A percentile compares a stretch with the other conserved stretches of the same genome.
Conservation (phyloP, 345 rosid species). For the Leavenworthia alabamica region DNA sequence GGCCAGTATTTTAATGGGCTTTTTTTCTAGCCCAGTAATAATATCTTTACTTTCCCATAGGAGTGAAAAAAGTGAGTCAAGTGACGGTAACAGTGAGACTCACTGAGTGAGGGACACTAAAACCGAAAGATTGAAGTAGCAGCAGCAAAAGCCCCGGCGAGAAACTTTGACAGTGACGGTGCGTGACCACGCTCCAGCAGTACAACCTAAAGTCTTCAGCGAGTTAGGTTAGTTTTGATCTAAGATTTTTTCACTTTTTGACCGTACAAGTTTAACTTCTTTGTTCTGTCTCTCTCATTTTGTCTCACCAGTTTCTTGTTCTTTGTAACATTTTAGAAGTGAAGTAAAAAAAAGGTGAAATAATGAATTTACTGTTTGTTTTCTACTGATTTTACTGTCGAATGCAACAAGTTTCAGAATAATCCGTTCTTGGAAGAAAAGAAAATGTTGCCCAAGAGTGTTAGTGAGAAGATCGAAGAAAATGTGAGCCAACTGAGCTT, state of each 20-base stretch:
- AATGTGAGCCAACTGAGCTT: slow-evolving; percentile 9
- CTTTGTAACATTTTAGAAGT: neutral
- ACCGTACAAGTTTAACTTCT: neutral
- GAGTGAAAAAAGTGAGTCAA: neutral
- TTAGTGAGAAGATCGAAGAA: neutral
- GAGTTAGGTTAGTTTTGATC: neutral
- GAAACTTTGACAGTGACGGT: neutral
- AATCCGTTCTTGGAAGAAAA: neutral
- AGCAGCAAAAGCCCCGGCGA: neutral
- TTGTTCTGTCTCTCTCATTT: neutral
- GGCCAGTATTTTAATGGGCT: neutral
- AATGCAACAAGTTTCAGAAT: neutral
- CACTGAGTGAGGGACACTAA: no score
- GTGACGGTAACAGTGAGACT: no score
- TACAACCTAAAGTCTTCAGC: neutral
- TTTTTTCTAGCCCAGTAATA: neutral
- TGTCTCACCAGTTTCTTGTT: neutral
- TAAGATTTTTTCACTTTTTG: neutral
- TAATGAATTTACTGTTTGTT: neutral
- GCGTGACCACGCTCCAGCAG: slow-evolving; percentile 1
- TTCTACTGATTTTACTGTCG: neutral
- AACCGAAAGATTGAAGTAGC: neutral
- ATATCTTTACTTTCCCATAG: neutral
- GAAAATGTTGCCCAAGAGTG: neutral
- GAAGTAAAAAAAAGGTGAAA: neutral